These are phyloP conservation scores for Penicillium sp. DNA, from an alignment of 2,329 filamentous ascomycete genomes.

Conservation along the genomic window DNA sequence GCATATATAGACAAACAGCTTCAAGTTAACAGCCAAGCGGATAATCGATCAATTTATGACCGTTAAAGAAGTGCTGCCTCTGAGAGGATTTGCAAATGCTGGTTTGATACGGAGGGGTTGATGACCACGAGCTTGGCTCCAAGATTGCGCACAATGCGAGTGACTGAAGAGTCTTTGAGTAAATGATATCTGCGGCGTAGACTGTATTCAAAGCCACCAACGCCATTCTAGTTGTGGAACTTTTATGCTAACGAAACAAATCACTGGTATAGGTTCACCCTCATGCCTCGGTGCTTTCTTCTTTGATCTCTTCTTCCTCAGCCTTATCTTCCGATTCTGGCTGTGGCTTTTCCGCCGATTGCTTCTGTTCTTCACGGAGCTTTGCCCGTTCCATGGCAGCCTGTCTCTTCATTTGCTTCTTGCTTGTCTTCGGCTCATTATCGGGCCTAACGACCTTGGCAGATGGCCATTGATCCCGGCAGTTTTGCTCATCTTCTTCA, in stretches of 20 bases:
- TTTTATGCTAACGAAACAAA: neutral
- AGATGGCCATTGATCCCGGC: conserved; percentile 63
- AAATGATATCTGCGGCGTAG: neutral
- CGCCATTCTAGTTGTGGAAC: neutral
- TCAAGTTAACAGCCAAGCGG: neutral
- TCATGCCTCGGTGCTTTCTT: neutral
- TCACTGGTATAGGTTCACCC: neutral
- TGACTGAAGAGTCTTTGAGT: neutral
- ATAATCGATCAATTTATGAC: neutral
- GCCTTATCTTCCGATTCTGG: neutral
- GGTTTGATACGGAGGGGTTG: neutral
- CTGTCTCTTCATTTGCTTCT: conserved; percentile 39
- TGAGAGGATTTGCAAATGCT: neutral
- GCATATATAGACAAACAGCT: neutral
- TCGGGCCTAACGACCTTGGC: conserved; percentile 47
- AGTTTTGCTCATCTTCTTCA: conserved; percentile 72
- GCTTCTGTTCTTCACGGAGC: conserved; percentile 13
- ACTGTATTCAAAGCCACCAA: neutral
- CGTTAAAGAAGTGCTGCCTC: neutral
- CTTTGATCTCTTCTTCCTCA: conserved; percentile 1
- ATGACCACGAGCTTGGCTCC: neutral
- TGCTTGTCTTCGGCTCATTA: conserved; percentile 33
- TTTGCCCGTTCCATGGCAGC: conserved; percentile 47
- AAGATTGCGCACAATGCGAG: neutral
- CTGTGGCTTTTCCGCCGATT: conserved; percentile 10